Evolutionary conservation across 2,329 filamentous ascomycete species (phyloP).

Genomic region (Aspergillus sp.): DNA sequence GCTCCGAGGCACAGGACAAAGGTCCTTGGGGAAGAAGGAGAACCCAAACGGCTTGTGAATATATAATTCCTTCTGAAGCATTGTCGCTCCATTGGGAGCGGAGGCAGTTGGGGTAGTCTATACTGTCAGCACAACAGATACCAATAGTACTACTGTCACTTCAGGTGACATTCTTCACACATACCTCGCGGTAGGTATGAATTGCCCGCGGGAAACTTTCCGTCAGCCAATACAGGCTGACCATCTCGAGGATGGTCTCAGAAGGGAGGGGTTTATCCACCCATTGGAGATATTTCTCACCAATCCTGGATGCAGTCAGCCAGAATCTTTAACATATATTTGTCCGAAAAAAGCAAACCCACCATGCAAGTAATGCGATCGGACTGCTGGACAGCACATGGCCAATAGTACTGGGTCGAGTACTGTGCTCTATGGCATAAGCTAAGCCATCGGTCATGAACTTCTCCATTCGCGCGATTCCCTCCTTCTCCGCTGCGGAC

Average conservation of each 20-base stretch:
- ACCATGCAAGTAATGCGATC: slow-evolving; percentile 9
- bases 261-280: slow-evolving; percentile 34
- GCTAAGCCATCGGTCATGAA: slow-evolving; percentile 2
- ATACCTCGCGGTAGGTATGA: slow-evolving; percentile 35
- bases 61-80: slow-evolving; percentile 19
- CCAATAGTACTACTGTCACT: background rate
- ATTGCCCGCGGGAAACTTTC: slow-evolving; percentile 40
- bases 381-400: slow-evolving; percentile 4
- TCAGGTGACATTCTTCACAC: background rate
- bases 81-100: background rate
- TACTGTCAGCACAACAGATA: background rate
- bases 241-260: slow-evolving; percentile 36
- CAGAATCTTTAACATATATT: background rate
- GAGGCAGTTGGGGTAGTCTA: background rate
- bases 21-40: slow-evolving; percentile 49
- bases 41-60: slow-evolving; percentile 51
- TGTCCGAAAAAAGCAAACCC: background rate
- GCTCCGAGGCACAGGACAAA: slow-evolving; percentile 42
- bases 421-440: slow-evolving; percentile 9
- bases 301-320: slow-evolving; percentile 33
- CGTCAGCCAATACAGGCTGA: slow-evolving; percentile 44
- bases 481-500: background rate
- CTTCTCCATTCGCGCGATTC: background rate
- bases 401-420: slow-evolving; percentile 1
- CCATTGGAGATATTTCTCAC: slow-evolving; percentile 44